These are phyloP conservation scores for Backusella tuberculispora DNA, from an alignment of 192 early-diverging fungal species.

Conservation along the genomic window DNA sequence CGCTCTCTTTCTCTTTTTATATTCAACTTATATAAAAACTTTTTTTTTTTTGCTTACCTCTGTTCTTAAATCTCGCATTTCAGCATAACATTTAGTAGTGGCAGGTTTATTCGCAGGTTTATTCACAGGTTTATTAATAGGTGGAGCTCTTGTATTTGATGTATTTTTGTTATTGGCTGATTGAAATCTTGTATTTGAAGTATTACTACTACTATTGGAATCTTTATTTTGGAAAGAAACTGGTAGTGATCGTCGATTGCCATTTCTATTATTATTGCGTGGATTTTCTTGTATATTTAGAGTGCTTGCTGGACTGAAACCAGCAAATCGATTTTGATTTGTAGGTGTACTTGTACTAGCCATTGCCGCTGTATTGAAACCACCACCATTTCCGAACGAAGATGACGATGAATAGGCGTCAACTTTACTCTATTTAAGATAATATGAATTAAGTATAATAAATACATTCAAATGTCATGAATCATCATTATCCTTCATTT, in stretches of 20 bases:
- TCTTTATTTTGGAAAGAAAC: background rate
- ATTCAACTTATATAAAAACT: too few species aligned
- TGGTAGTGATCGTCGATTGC: too few species aligned
- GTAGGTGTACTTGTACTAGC: background rate
- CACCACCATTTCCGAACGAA: background rate
- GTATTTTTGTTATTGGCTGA: background rate
- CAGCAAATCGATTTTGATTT: background rate
- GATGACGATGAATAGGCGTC: too few species aligned
- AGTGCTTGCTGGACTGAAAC: background rate
- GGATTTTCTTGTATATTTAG: background rate
- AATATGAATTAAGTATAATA: background rate
- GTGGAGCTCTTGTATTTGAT: background rate
- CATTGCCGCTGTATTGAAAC: background rate
- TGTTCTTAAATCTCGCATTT: background rate
- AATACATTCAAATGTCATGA: background rate
- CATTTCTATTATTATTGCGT: background rate
- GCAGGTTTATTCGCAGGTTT: too few species aligned
- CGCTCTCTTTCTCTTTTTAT: too few species aligned
- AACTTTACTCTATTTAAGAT: background rate
- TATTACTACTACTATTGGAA: background rate
- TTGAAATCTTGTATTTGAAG: background rate
- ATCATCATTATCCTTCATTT: background rate
- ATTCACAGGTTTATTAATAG: too few species aligned
- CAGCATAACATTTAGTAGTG: background rate
- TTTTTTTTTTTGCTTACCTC: conserved; percentile 7